Evolutionary conservation across 208 protist species (phyloP).

Genomic region (Trichomonas tenax): DNA sequence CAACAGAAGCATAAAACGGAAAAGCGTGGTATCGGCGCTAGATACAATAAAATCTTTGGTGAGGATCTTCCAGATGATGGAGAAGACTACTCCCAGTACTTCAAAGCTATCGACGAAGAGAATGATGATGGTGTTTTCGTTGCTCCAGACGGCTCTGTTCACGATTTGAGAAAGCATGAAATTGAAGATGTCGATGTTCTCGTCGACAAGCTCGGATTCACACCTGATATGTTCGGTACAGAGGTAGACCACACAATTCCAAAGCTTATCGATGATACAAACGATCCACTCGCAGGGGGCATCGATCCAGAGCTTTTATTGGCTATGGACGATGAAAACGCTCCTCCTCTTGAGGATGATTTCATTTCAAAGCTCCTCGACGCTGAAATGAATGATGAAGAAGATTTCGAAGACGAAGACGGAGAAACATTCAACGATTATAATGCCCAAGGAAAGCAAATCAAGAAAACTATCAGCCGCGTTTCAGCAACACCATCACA

Average conservation of each 20-base stretch:
- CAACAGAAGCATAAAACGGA: background rate
- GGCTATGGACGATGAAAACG: background rate
- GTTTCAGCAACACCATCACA: background rate
- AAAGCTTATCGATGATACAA: background rate
- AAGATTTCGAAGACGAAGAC: background rate
- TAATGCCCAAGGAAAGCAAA: no score
- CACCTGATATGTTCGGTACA: background rate
- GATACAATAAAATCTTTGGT: background rate
- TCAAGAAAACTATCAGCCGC: no score
- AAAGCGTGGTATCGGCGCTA: background rate
- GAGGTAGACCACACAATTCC: background rate
- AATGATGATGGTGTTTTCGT: background rate
- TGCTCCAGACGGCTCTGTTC: background rate
- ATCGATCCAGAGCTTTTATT: background rate
- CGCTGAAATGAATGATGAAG: background rate
- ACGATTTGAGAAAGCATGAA: background rate
- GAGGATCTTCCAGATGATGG: background rate
- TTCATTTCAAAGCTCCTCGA: background rate
- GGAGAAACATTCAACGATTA: background rate
- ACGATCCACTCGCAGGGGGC: background rate
- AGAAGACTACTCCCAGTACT: background rate
- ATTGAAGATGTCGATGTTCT: background rate
- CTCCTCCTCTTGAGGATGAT: background rate
- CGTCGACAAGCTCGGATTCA: background rate
- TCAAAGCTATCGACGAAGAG: constrained; percentile 5